phyloP scores from a whole-genome alignment of 2,329 filamentous ascomycete species.

The Pyrenophora graminea region DNA sequence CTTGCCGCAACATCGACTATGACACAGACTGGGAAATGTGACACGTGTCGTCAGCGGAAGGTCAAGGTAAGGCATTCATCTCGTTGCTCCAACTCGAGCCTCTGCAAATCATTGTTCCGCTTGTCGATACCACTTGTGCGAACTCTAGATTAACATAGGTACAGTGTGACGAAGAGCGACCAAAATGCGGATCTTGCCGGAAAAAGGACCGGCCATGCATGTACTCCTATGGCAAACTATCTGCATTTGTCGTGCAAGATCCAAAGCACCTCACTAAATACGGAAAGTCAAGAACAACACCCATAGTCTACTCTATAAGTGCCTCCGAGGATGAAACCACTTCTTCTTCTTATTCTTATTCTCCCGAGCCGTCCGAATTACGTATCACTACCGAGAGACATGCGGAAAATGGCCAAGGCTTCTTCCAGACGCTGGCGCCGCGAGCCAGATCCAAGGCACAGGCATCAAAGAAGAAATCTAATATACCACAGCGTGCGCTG shows the following conservation, averaged over 20 bases:
- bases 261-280: constrained; percentile 37
- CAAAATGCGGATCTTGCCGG: constrained; percentile 32
- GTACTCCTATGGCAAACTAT: constrained; percentile 34
- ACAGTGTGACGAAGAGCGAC: constrained; percentile 37
- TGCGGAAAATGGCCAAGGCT: constrained; percentile 29
- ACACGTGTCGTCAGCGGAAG: constrained; percentile 37
- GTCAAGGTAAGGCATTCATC: constrained; percentile 30
- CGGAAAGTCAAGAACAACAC: constrained; percentile 26
- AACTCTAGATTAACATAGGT: background rate
- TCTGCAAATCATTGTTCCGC: too few species aligned
- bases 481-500: constrained; percentile 19
- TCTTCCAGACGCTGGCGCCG: constrained; percentile 32
- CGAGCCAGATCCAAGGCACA: constrained; percentile 15
- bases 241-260: constrained; percentile 35
- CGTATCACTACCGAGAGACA: constrained; percentile 25
- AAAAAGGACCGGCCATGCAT: constrained; percentile 36
- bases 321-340: background rate
- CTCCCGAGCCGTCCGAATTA: constrained; percentile 14
- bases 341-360: constrained; percentile 8
- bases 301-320: constrained; percentile 18
- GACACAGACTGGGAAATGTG: constrained; percentile 40
- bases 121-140: background rate
- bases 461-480: constrained; percentile 17
- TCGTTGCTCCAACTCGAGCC: too few species aligned
- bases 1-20: constrained; percentile 6